Evolutionary conservation across 139 green algal genomes (phyloP), one percentile per base, ranked within the genome.

Genomic region (Coccomyxa sp.): DNA sequence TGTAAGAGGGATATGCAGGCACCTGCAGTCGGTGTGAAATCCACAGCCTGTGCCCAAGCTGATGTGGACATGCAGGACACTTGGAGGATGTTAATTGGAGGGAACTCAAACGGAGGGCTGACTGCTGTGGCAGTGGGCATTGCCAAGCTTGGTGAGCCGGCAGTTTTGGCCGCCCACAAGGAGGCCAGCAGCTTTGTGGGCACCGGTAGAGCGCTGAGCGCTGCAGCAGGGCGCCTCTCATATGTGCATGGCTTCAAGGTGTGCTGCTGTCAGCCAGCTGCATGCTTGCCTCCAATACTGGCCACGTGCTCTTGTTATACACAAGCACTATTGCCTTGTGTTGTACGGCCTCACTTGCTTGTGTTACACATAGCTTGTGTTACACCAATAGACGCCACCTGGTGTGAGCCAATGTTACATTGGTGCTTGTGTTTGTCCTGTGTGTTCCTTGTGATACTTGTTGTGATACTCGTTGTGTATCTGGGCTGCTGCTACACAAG

Each of bases 141-240:
- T 29, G 81, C 79, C 34, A 82, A 71, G 50, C 55, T 79, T 27
- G 58, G 75, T 22, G 75, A 79, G 29, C 75, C 75, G 31, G 37
- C 75, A 36, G 75, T 70, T 8, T 37, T 83, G 37, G 55, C 38
- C 33, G 40, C 35, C 54, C 82, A 79, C 75, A 81, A 34, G 29
- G 36, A 33, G 27, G 75, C 31, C 37, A 55, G 75, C 55, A 39
- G 55, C 55, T 78, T 72, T 24, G 31, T 78, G 8, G 78, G 58
- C 70, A 71, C 90, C 78, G 91, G 92, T 14, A 88, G 86, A 0
- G 88, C 92, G 78, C 82, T 95, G 39, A 89, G 80, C 58, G 90
- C 91, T 22, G 88, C 90, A 18, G 80, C 78, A 34, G 87, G 87
- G 33, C 77, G 87, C 9, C 2, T 91, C n/a, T 85, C 85, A 2